These are phyloP conservation scores for Pseudocercospora musae DNA, from an alignment of 2,329 filamentous ascomycete species.

Conservation along the genomic window DNA sequence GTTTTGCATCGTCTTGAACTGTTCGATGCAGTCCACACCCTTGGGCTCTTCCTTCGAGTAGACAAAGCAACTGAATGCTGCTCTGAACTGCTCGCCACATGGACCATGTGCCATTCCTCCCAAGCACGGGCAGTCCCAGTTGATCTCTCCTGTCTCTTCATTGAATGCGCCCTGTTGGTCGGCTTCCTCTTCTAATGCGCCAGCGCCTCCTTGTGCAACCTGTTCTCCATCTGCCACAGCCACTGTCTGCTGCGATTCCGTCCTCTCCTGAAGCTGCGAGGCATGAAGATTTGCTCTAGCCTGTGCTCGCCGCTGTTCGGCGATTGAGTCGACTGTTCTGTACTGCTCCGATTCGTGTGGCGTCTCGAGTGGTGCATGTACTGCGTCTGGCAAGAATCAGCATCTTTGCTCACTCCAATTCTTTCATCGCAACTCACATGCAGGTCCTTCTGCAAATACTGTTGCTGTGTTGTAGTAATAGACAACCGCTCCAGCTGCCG, in stretches of 20 bases:
- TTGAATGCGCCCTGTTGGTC: constrained; percentile 91
- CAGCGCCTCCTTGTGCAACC: constrained; percentile 39
- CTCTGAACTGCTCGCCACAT: constrained; percentile 92
- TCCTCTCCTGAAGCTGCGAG: constrained; percentile 14
- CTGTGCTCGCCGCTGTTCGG: constrained; percentile 40
- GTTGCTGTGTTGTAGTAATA: constrained; percentile 95
- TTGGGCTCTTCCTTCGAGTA: constrained; percentile 92
- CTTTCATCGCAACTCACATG: constrained; percentile 54
- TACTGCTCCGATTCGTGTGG: constrained; percentile 41
- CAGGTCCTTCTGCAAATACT: constrained; percentile 78
- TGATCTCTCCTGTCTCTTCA: constrained; percentile 97
- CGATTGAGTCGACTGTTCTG: constrained; percentile 45
- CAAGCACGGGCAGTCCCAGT: constrained; percentile 98
- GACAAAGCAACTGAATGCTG: constrained; percentile 98
- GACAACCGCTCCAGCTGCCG: constrained; percentile 68
- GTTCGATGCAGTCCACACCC: constrained; percentile 39
- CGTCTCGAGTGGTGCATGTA: constrained; percentile 40
- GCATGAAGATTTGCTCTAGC: constrained; percentile 21
- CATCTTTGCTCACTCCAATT: not conserved
- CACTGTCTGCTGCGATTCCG: constrained; percentile 10
- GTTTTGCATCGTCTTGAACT: constrained; percentile 82
- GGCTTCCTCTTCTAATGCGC: constrained; percentile 74
- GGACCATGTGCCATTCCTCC: constrained; percentile 96
- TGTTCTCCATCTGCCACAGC: constrained; percentile 23
- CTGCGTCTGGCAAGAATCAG: constrained; percentile 27